Evolutionary conservation across 2,329 filamentous ascomycete genomes (phyloP), one percentile per base, ranked within the genome.

Genomic region (Ophidiomyces ophidiicola): DNA sequence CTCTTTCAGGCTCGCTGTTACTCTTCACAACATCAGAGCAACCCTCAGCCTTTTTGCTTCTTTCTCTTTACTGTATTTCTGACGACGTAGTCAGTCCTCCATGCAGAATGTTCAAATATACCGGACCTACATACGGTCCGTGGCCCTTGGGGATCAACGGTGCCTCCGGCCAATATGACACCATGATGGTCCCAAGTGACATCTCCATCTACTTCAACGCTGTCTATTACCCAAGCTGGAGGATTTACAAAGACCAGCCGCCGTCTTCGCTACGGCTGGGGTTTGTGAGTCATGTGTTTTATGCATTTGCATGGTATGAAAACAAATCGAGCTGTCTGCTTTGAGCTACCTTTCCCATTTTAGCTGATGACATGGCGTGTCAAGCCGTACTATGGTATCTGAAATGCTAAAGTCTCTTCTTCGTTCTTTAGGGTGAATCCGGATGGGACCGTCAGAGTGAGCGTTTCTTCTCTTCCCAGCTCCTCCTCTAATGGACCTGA

Each of bases 171-270:
- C 8, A 19, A 19, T 31, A 25, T 31, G 26, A 37, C 11, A 23
- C 12, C 44, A 39, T 36, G 40, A 44, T 38, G 48, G 32, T 19
- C 39, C 52, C 56, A 4, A 55, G 56, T 30, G 55, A 63, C 26
- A 55, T 63, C 15, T 57, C 60, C 7, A 52, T 62, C 33, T 63
- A 56, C 49, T 52, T 73, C 53, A 90, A 90, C 58, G 82, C 79
- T 15, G 80, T 85, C 12, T 90, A 88, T 62, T 90, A 84, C 58
- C 81, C 82, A n/a, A 88, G 84, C 60, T 77, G 75, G 63, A 69
- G 77, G 43, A 74, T 85, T 48, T 85, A 86, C 60, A 69, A 71
- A 41, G 73, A 78, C 46, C 75, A 83, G 50, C 80, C 80, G 11
- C 83, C 83, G 0, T 81, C 75, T 1, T 76, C 76, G 40, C 64